Evolutionary conservation across 2,329 filamentous ascomycete species (phyloP), one percentile per base, ranked within the genome.

Genomic region (Epichloe glyceriae): DNA sequence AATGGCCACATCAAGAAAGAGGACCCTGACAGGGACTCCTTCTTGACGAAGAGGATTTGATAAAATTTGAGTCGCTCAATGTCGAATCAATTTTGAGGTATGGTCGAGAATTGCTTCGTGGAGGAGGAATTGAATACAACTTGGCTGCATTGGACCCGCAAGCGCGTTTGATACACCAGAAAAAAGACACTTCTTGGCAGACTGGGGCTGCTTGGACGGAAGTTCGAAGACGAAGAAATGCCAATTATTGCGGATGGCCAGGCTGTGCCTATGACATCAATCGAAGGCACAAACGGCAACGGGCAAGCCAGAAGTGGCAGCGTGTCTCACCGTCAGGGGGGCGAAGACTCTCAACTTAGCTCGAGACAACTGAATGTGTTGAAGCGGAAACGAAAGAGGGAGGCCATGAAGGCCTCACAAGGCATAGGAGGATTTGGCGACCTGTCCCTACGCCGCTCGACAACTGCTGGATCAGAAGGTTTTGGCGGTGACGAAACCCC

Each of bases 321-420:
- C 50, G 54, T 65, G n/a, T 49, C 65, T 30, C 67, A 73, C 26
- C 62, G 62, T 20, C 71, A 70, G 51, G 59, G 68, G 42, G 58
- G 73, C 2, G 86, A 88, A 55, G 86, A 88, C 60, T 69, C 78
- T 4, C 82, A 82, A 3, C 74, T 98, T 48, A 97, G 93, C 70
- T 91, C 93, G 54, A 82, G 93, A 41, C 93, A 98, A 62, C 79
- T 96, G 19, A 98, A 98, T 61, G 88, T 93, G 49, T 71, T 98
- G 10, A 97, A 97, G 67, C 81, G 93, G 42, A 96, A 97, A 64
- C 82, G 89, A 42, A 98, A 97, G 69, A 82, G 85, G 59, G 88
- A 94, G 59, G 83, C 89, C 3, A 88, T 93, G 65, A 85, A 88
- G 61, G 88, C 91, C 49, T 88, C 78, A 0, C 77, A 90, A 52